Base-by-base conservation (phyloP, 2,329 filamentous ascomycete genomes). In the Rhynchosporium agropyri region DNA sequence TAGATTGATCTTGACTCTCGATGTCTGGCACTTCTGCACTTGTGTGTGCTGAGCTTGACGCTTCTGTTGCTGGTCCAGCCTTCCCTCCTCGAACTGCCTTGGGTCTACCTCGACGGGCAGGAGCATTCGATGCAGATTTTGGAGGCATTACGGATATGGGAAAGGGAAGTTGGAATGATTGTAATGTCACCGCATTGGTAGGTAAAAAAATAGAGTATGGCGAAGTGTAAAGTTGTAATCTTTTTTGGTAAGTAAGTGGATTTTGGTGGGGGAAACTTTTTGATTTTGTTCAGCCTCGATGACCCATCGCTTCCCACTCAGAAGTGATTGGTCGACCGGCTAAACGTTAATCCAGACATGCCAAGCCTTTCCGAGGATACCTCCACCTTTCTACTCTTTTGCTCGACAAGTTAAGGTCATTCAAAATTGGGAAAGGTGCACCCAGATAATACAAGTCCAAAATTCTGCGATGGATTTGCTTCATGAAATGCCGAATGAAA, bases 61-160 rank as follows among this genome's bases (percentile, higher is more conserved):
- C 36, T 46, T 50, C 58, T 55, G 62, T 3, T 28, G 53, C 65
- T 10, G 33, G 40, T 43, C 15, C 20, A 53, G 66, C 67, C 60
- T 63, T 68, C 28, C 68, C 68, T 63, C 50, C 50, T 54, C 50
- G 50, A 12, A 54, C 33, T 10, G 66, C 67, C 57, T 63, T 68
- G 26, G 67, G 67, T 63, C 69, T 56, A 59, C 70, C 70, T 43
- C 70, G 63, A 33, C 67, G 61, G 26, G 58, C 63, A 56, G 61
- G n/a, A 6, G 54, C 60, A 51, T 67, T 66, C 26, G 67, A 60
- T 8, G 62, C 63, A 36, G 61, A 63, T 64, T 70, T 72, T 63
- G 71, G 71, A 55, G 71, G 69, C 72, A 73, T 73, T 28, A 29
- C 65, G 45, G 36, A 20, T 26, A 15, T 48, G 49, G 31, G 12